Evolutionary conservation across 2,329 filamentous ascomycete genomes (phyloP).

Genomic region (Fusarium stilboides): DNA sequence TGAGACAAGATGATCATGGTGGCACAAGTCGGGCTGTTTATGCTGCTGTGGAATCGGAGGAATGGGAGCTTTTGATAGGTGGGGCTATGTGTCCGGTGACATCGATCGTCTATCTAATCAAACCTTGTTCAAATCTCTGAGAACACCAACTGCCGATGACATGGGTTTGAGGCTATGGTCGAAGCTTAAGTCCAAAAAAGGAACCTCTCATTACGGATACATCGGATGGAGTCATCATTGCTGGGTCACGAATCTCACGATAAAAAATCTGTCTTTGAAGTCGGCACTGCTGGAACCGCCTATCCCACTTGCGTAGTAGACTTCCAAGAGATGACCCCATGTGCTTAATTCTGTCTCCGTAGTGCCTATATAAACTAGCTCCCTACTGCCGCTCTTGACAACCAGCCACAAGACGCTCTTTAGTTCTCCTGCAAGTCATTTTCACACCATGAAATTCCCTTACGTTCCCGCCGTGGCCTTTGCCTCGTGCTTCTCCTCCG

Average conservation of each 20-base stretch:
- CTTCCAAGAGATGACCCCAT: no score
- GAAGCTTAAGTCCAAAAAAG: neutral
- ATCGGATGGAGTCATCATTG: neutral
- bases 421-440: neutral
- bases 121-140: neutral
- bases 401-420: neutral
- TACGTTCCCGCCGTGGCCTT: neutral
- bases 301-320: no score
- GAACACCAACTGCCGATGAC: slow-evolving; percentile 2
- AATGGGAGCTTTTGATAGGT: neutral
- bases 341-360: no score
- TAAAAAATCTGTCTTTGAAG: no score
- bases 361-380: neutral
- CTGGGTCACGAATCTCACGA: neutral
- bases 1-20: neutral
- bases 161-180: neutral
- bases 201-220: neutral
- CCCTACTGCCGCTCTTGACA: neutral
- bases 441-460: slow-evolving; percentile 5
- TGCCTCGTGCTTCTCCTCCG: slow-evolving; percentile 1
- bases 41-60: no score
- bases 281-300: no score
- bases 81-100: neutral
- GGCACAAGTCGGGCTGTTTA: no score
- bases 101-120: neutral